phyloP scores from a whole-genome alignment of 108 stramenopile genomes.

The Nannochloropsis gaditana region DNA sequence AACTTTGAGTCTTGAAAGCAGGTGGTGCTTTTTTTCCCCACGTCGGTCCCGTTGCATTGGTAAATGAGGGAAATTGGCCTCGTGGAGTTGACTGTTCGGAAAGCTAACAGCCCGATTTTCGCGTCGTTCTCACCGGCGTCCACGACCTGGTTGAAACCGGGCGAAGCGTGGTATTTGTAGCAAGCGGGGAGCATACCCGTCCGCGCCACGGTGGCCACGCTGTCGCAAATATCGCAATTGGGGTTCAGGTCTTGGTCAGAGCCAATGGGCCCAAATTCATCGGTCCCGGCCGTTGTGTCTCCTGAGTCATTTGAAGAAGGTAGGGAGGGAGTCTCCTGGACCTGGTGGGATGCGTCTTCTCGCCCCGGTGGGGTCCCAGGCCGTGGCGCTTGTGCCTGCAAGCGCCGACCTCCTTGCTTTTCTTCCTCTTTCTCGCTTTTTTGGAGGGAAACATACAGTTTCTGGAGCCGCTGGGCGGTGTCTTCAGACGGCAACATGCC shows the following conservation, averaged over 20 bases:
- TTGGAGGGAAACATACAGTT: neutral
- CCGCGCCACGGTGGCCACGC: neutral
- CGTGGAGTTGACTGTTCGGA: neutral
- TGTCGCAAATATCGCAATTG: neutral
- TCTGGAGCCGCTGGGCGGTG: neutral
- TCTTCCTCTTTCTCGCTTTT: neutral
- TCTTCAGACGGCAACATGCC: neutral
- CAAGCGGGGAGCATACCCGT: neutral
- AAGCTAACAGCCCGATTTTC: neutral
- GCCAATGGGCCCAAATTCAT: neutral
- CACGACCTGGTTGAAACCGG: neutral
- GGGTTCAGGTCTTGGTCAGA: neutral
- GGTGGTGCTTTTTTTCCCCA: neutral
- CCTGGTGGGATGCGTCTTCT: no score
- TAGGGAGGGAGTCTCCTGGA: neutral
- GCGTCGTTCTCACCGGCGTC: neutral
- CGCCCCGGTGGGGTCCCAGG: no score
- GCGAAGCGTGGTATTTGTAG: constrained; percentile 11
- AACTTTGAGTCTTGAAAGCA: neutral
- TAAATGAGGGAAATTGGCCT: neutral
- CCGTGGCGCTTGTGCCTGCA: neutral
- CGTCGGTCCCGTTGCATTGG: constrained; percentile 2
- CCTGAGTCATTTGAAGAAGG: neutral
- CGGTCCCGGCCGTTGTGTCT: neutral
- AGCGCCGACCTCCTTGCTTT: neutral